Base-by-base conservation (phyloP, 2,329 filamentous ascomycete genomes). In the Aspergillus melleus region DNA sequence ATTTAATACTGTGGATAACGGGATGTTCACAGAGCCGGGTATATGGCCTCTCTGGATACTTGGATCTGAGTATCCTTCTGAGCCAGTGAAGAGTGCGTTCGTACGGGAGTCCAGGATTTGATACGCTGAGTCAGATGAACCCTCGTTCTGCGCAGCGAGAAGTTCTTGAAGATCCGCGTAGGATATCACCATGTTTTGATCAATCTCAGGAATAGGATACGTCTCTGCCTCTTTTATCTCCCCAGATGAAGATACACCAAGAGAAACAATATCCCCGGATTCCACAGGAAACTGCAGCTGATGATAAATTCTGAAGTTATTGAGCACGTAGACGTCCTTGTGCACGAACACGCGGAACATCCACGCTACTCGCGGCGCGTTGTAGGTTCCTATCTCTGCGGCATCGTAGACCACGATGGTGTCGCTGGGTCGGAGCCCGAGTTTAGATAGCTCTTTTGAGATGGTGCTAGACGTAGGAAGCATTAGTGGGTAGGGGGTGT, bases 371-470 rank as follows among this genome's bases (percentile, higher is more conserved):
- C 71, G 67, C 19, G 71, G 71, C 0, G 71, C 67, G 6, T 61
- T 68, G 52, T 74, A 72, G 6, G 72, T 62, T 4, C 69, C 71
- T 2, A 68, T 60, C 8, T 72, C 70, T 1, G 66, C 55, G 2
- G 69, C 54, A 44, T 74, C 71, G 53, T 73, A 74, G 14, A 73
- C 51, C 36, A 74, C 69, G 2, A 74, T 55, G n/a, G 65, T 61
- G 47, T 68, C 70, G 11, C 67, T 61, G 9, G 62, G 62, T 11
- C 5, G 60, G 51, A 72, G 61, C 14, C 65, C 68, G 5, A 72
- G 59, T 11, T 51, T 46, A 2, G 58, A 51, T 62, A 72, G 64
- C 30, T 39, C 58, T 6, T 44, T 46, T 0, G 68, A 64, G 52
- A 74, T 72, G 9, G 67, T 61, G 2, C 51, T 24, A 4, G 68